Evolutionary conservation across 306 rosid genomes (phyloP).

Genomic region (Fragaria nilgerrensis): DNA sequence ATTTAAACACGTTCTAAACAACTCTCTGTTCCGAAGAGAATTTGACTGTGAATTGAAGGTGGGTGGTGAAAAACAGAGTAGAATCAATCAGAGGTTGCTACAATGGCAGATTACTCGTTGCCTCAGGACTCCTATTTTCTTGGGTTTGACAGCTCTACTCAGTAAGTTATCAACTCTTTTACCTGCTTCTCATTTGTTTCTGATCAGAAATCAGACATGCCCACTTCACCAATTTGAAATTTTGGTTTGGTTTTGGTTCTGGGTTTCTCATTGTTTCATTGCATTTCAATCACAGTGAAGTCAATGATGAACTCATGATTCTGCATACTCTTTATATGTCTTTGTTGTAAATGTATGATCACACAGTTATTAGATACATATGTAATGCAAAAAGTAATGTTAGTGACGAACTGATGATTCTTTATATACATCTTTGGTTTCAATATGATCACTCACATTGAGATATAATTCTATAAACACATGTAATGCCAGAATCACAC

Average conservation of each 20-base stretch:
- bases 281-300: not conserved
- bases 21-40: not conserved
- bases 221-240: conserved; percentile 8
- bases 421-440: not conserved
- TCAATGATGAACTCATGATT: not conserved
- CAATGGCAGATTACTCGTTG: conserved; percentile 70
- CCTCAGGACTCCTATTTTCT: conserved; percentile 66
- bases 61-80: no score
- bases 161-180: conserved; percentile 43
- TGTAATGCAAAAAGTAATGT: not conserved
- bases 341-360: not conserved
- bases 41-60: no score
- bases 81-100: not conserved
- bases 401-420: not conserved
- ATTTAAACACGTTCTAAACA: not conserved
- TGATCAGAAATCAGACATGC: not conserved
- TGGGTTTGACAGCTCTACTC: conserved; percentile 92
- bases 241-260: not conserved
- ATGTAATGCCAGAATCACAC: not conserved
- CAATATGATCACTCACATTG: not conserved
- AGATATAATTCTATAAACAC: not conserved
- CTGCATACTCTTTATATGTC: not conserved
- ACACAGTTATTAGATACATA: not conserved
- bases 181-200: not conserved
- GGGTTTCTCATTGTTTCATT: not conserved